Evolutionary conservation across 2,329 filamentous ascomycete species (phyloP).

Genomic region (Apiospora pterosperma): DNA sequence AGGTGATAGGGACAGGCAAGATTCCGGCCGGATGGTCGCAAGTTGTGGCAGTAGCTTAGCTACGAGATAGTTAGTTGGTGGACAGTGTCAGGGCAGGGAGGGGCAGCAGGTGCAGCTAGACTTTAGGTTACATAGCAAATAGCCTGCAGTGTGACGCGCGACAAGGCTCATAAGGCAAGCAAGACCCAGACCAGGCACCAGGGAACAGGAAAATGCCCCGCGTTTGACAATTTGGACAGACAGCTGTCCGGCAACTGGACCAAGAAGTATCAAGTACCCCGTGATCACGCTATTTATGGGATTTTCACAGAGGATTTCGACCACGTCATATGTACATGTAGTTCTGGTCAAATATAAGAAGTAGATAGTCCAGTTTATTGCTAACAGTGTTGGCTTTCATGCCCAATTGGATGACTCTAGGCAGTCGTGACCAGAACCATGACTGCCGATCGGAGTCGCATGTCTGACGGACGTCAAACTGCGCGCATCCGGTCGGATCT

Average conservation of each 20-base stretch:
- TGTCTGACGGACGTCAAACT: background rate
- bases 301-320: background rate
- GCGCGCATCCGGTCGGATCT: background rate
- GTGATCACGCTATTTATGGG: background rate
- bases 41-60: background rate
- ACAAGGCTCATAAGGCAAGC: background rate
- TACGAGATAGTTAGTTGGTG: background rate
- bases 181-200: background rate
- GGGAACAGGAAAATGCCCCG: conserved; percentile 3
- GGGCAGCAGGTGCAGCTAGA: background rate
- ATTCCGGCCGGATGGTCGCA: background rate
- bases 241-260: background rate
- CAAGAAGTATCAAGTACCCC: background rate
- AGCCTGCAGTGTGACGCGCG: conserved; percentile 4
- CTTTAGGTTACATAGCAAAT: too few species aligned
- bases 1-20: background rate
- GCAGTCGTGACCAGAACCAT: background rate
- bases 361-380: background rate
- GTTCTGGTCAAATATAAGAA: too few species aligned
- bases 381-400: background rate
- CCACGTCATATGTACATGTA: background rate
- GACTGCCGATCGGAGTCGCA: background rate
- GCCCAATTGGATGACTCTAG: background rate
- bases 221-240: background rate
- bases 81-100: background rate